Conservation (phyloP, 257 asterid species). For the Thymus mandschuricus region DNA sequence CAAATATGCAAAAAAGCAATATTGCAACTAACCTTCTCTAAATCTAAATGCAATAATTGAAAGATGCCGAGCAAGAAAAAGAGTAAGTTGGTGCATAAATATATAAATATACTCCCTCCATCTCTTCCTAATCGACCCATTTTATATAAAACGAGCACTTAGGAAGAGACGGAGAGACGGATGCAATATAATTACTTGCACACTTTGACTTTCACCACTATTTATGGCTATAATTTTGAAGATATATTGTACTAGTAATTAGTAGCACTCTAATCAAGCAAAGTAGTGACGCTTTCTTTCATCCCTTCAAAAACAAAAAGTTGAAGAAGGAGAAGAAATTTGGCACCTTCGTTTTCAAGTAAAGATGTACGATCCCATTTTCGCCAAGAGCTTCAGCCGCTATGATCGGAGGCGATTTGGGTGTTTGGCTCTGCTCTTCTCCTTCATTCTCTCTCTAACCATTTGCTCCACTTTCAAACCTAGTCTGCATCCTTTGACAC, state of each 20-base stretch:
- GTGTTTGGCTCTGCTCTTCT: conserved; percentile 42
- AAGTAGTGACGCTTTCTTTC: conserved; percentile 25
- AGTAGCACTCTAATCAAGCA: conserved; percentile 33
- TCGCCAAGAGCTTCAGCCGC: conserved; percentile 60
- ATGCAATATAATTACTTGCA: conserved; percentile 6
- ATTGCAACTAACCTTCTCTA: background rate
- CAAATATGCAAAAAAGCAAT: background rate
- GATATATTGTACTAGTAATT: background rate
- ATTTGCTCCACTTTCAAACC: conserved; percentile 48
- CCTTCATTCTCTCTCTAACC: conserved; percentile 42
- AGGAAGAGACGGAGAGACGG: too few relatives aligned
- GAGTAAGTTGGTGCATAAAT: conserved; percentile 14
- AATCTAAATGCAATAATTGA: background rate
- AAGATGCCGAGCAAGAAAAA: conserved; percentile 5
- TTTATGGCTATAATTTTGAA: background rate
- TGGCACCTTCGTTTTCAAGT: conserved; percentile 23
- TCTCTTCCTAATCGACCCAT: too few relatives aligned
- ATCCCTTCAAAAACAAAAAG: conserved; percentile 1
- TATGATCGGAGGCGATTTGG: conserved; percentile 59
- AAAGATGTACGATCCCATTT: conserved; percentile 70
- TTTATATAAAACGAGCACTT: too few relatives aligned
- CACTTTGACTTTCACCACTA: conserved; percentile 13
- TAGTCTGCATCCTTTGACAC: conserved; percentile 43
- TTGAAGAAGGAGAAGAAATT: background rate
- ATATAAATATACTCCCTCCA: background rate